phyloP scores from a whole-genome alignment of 106 monocot species.

The Dendrobium huoshanense region DNA sequence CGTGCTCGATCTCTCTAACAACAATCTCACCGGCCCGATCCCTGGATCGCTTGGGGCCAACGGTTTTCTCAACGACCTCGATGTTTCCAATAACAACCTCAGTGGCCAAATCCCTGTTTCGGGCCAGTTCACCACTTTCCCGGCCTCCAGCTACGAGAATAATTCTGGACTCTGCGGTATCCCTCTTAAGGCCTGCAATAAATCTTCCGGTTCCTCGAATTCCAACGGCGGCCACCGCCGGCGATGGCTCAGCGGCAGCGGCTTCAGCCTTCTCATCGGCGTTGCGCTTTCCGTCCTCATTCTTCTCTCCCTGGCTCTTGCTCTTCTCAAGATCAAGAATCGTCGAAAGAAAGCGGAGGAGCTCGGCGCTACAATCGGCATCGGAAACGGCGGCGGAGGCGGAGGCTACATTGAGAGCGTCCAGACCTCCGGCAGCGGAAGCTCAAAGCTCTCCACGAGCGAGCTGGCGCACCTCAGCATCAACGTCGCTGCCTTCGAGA shows the following conservation, averaged over 20 bases:
- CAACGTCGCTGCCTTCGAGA: conserved; percentile 75
- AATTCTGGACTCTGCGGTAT: conserved; percentile 75
- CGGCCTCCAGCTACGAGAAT: conserved; percentile 49
- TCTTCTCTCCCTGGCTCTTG: conserved; percentile 16
- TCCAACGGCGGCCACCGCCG: neutral
- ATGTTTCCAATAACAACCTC: conserved; percentile 82
- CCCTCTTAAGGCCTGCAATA: conserved; percentile 46
- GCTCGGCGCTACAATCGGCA: neutral
- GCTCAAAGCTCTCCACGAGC: conserved; percentile 47
- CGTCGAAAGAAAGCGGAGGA: conserved; percentile 21
- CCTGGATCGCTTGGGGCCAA: conserved; percentile 38
- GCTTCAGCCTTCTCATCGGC: conserved; percentile 44
- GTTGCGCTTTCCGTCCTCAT: conserved; percentile 44
- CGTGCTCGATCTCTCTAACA: conserved; percentile 63
- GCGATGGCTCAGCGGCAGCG: conserved; percentile 8
- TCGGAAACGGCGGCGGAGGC: neutral
- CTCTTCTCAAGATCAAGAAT: conserved; percentile 44
- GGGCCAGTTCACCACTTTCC: conserved; percentile 76
- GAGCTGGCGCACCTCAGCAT: conserved; percentile 76
- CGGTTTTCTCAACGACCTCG: conserved; percentile 51
- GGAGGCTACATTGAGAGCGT: conserved; percentile 39
- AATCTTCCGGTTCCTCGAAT: neutral
- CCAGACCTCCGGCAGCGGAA: conserved; percentile 27
- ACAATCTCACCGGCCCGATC: conserved; percentile 55
- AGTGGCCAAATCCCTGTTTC: conserved; percentile 53